These are phyloP conservation scores for Nematodospora anomalae DNA, from an alignment of 1,139 yeast genomes.

Conservation along the genomic window DNA sequence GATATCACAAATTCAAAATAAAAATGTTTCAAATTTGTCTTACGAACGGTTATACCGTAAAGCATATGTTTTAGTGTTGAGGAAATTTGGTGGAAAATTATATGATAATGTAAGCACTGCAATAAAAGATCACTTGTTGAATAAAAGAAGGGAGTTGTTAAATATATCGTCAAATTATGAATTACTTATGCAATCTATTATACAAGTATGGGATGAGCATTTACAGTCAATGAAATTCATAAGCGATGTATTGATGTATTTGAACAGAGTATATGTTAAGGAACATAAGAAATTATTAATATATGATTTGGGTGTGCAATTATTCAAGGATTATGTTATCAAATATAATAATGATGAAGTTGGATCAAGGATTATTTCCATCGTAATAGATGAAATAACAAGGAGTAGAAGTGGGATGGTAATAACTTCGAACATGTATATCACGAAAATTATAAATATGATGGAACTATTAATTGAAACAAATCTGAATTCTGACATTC, in stretches of 20 bases:
- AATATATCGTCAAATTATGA: slow-evolving; percentile 21
- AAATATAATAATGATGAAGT: slow-evolving; percentile 47
- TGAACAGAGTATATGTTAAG: slow-evolving; percentile 80
- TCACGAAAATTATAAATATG: slow-evolving; percentile 67
- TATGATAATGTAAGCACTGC: slow-evolving; percentile 62
- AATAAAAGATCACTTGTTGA: slow-evolving; percentile 50
- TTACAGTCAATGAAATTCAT: slow-evolving; percentile 74
- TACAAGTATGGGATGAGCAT: slow-evolving; percentile 73
- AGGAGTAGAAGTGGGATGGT: slow-evolving; percentile 60
- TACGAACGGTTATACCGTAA: slow-evolving; percentile 84
- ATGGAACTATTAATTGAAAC: slow-evolving; percentile 55
- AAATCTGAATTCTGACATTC: slow-evolving; percentile 36
- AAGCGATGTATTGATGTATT: slow-evolving; percentile 83
- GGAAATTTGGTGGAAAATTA: slow-evolving; percentile 69
- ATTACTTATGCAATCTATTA: slow-evolving; percentile 48
- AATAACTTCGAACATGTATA: slow-evolving; percentile 56
- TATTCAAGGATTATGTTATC: slow-evolving; percentile 50
- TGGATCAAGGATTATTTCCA: slow-evolving; percentile 49
- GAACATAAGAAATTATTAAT: slow-evolving; percentile 67
- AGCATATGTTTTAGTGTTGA: slow-evolving; percentile 75
- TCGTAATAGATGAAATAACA: slow-evolving; percentile 58
- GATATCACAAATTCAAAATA: slow-evolving; percentile 69
- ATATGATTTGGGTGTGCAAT: slow-evolving; percentile 71
- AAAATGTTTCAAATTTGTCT: slow-evolving; percentile 73
- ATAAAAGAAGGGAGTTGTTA: slow-evolving; percentile 26